Evolutionary conservation across 495 filamentous ascomycete species (phyloP).

Genomic region (Annulohypoxylon bovei): DNA sequence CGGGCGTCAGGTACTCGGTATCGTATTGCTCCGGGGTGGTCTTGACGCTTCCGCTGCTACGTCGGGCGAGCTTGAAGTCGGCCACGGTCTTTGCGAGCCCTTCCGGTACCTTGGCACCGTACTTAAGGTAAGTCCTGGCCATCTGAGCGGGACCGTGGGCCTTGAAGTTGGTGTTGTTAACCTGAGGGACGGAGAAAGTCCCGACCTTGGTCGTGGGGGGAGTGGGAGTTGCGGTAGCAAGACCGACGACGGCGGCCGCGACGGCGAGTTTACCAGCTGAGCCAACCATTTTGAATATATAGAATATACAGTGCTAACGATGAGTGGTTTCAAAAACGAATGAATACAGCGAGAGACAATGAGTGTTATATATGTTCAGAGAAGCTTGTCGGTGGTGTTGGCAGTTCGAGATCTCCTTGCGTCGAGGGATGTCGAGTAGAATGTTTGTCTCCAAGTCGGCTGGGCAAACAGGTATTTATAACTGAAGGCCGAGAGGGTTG

Average conservation of each 20-base stretch:
- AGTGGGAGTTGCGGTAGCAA: conserved; percentile 37
- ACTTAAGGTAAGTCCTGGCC: conserved; percentile 67
- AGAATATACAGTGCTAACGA: conserved; percentile 21
- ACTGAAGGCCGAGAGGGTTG: neutral
- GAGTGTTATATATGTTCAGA: conserved; percentile 24
- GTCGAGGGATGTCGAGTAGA: conserved; percentile 20
- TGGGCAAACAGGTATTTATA: conserved; percentile 31
- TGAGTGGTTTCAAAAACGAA: conserved; percentile 8
- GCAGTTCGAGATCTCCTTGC: conserved; percentile 25
- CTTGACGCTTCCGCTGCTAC: conserved; percentile 58
- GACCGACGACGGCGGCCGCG: conserved; percentile 35
- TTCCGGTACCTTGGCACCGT: conserved; percentile 53
- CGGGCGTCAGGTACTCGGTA: conserved; percentile 69
- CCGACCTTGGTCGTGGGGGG: conserved; percentile 29
- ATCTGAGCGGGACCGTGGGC: conserved; percentile 64
- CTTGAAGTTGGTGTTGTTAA: conserved; percentile 51
- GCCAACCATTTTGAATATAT: conserved; percentile 37
- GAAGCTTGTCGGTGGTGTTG: conserved; percentile 1
- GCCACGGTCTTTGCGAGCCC: conserved; percentile 48
- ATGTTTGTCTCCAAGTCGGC: conserved; percentile 2
- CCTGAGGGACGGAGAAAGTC: conserved; percentile 42
- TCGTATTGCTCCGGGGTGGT: conserved; percentile 67
- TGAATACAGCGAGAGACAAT: conserved; percentile 26
- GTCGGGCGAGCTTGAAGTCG: conserved; percentile 36
- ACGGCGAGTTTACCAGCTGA: conserved; percentile 31